Percentiles rank a stretch among this genome's conserved stretches.
phyloP scores from a whole-genome alignment of 208 protist species.

The Trypanosomatidae sp. region DNA sequence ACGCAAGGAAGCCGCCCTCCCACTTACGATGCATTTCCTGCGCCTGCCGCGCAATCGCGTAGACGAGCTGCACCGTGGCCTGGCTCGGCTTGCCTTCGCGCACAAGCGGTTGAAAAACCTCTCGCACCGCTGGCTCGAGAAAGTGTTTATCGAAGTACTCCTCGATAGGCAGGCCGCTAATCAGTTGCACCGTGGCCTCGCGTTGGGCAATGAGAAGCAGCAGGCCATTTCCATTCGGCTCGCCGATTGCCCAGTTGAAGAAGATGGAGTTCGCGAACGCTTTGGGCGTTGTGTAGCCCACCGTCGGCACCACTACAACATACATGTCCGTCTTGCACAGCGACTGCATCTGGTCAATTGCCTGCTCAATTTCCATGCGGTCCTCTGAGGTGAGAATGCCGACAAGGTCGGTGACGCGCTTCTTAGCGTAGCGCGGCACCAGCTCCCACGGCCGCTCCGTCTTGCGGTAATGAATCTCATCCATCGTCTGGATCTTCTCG shows the following conservation, averaged over 20 bases:
- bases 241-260: conserved; percentile 83
- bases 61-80: conserved; percentile 83
- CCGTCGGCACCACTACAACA: conserved; percentile 84
- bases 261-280: conserved; percentile 88
- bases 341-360: conserved; percentile 84
- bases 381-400: conserved; percentile 77
- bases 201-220: conserved; percentile 82
- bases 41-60: conserved; percentile 82
- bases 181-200: conserved; percentile 80
- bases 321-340: conserved; percentile 83
- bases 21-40: conserved; percentile 76
- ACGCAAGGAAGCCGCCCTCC: conserved; percentile 50
- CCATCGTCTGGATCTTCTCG: conserved; percentile 78
- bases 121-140: conserved; percentile 58
- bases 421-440: conserved; percentile 78
- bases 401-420: conserved; percentile 80
- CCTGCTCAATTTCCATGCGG: conserved; percentile 90
- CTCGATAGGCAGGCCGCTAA: conserved; percentile 74
- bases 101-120: conserved; percentile 86
- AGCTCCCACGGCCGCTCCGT: conserved; percentile 78
- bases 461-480: conserved; percentile 89
- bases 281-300: conserved; percentile 77
- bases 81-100: conserved; percentile 76
- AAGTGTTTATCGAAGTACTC: conserved; percentile 82
- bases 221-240: conserved; percentile 73